A percentile compares a stretch with the other conserved stretches of the same genome.
phyloP scores from a whole-genome alignment of 495 filamentous ascomycete species.

The Aspergillus ellipticus region DNA sequence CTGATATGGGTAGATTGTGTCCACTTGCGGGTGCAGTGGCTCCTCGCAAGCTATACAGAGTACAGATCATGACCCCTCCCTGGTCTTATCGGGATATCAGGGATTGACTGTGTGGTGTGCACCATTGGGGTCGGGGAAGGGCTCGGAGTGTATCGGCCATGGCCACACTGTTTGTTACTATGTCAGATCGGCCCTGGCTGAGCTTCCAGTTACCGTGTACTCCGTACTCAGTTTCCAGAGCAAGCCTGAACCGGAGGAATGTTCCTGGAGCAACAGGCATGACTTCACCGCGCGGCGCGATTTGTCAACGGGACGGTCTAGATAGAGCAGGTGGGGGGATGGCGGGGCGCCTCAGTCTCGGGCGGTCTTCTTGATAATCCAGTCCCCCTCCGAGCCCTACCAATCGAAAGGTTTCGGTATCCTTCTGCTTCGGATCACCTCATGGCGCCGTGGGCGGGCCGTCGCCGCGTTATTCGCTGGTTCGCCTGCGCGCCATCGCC shows the following conservation, averaged over 20 bases:
- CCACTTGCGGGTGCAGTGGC: too few relatives aligned
- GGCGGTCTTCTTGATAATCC: slow-evolving; percentile 40
- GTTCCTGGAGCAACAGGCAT: neutral
- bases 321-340: slow-evolving; percentile 8
- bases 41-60: too few relatives aligned
- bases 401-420: slow-evolving; percentile 45
- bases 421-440: slow-evolving; percentile 43
- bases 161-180: neutral
- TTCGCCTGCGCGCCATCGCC: slow-evolving; percentile 9
- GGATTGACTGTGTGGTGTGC: neutral
- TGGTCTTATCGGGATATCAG: neutral
- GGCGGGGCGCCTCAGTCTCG: slow-evolving; percentile 30
- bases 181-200: neutral
- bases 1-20: too few relatives aligned
- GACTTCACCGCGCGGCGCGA: neutral
- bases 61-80: too few relatives aligned
- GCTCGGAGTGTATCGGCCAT: neutral
- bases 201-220: neutral
- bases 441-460: slow-evolving; percentile 19
- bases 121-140: neutral
- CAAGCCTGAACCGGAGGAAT: neutral
- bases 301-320: slow-evolving; percentile 13
- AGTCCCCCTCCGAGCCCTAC: slow-evolving; percentile 11
- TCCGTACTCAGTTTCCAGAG: too few relatives aligned
- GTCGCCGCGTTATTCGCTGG: slow-evolving; percentile 14